These are phyloP conservation scores for Kazachstania africana DNA, from an alignment of 805 yeast species.

Conservation along the genomic window DNA sequence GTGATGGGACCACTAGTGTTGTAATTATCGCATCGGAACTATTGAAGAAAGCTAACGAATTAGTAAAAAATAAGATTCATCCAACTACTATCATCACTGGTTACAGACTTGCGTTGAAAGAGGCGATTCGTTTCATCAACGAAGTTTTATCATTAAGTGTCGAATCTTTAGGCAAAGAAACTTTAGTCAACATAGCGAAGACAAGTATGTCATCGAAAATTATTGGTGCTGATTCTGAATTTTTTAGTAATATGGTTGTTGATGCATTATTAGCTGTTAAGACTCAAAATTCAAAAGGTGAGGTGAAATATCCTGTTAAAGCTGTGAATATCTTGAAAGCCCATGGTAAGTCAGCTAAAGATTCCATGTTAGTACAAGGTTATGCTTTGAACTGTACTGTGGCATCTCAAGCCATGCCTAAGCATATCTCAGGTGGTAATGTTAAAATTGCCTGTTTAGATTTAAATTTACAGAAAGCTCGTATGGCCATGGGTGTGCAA, in stretches of 20 bases:
- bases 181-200: conserved; percentile 82
- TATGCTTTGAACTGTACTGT: conserved; percentile 95
- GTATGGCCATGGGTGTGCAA: conserved; percentile 97
- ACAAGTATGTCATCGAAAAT: conserved; percentile 96
- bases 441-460: conserved; percentile 85
- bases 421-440: conserved; percentile 32
- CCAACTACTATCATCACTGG: conserved; percentile 98
- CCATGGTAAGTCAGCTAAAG: conserved; percentile 86
- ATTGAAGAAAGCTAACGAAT: conserved; percentile 82
- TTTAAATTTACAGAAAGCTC: conserved; percentile 86
- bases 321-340: conserved; percentile 94
- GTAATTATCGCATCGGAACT: conserved; percentile 92
- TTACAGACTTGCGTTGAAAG: conserved; percentile 83
- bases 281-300: conserved; percentile 81
- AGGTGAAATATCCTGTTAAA: conserved; percentile 85
- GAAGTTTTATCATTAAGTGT: conserved; percentile 78
- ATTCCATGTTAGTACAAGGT: conserved; percentile 80
- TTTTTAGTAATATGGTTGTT: conserved; percentile 82
- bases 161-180: conserved; percentile 68
- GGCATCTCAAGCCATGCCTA: conserved; percentile 94
- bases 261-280: conserved; percentile 93
- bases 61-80: conserved; percentile 87
- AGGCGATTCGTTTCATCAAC: conserved; percentile 75
- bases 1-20: conserved; percentile 96
- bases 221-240: conserved; percentile 87